These are phyloP conservation scores for Saccharomyces paradoxus DNA, from an alignment of 805 yeast genomes.

Conservation along the genomic window DNA sequence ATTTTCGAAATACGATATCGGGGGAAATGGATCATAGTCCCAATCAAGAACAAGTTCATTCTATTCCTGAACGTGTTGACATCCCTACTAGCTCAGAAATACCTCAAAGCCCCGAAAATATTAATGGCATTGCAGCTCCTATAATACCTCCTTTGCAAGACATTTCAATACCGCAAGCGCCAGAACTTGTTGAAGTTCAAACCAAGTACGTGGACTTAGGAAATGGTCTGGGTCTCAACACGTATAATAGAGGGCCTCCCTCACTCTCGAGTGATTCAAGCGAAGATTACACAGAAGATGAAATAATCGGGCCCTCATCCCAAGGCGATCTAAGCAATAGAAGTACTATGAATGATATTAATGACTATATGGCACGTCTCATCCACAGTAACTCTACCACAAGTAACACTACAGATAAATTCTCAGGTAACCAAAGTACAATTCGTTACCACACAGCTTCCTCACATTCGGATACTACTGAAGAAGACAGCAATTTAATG, in stretches of 20 bases:
- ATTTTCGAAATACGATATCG: background rate
- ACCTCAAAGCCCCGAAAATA: background rate
- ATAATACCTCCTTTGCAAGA: background rate
- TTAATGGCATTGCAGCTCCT: background rate
- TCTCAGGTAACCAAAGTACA: background rate
- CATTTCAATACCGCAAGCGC: background rate
- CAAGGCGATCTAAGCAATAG: slow-evolving; percentile 3
- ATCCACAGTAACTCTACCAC: slow-evolving; percentile 16
- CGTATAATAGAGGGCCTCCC: slow-evolving; percentile 33
- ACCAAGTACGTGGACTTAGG: slow-evolving; percentile 27
- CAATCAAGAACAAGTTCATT: background rate
- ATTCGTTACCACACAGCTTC: background rate
- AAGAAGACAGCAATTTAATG: slow-evolving; percentile 8
- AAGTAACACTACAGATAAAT: slow-evolving; percentile 1
- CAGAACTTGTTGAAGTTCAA: background rate
- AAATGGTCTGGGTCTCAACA: slow-evolving; percentile 30
- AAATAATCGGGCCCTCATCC: slow-evolving; percentile 13
- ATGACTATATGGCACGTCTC: slow-evolving; percentile 22
- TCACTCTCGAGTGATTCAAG: slow-evolving; percentile 31
- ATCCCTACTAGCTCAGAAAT: background rate
- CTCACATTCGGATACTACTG: background rate
- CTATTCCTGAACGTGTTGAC: background rate
- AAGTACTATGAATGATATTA: slow-evolving; percentile 11
- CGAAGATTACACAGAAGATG: slow-evolving; percentile 18
- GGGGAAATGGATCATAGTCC: background rate